phyloP scores from a whole-genome alignment of 495 filamentous ascomycete species.

The Podospora sp. region DNA sequence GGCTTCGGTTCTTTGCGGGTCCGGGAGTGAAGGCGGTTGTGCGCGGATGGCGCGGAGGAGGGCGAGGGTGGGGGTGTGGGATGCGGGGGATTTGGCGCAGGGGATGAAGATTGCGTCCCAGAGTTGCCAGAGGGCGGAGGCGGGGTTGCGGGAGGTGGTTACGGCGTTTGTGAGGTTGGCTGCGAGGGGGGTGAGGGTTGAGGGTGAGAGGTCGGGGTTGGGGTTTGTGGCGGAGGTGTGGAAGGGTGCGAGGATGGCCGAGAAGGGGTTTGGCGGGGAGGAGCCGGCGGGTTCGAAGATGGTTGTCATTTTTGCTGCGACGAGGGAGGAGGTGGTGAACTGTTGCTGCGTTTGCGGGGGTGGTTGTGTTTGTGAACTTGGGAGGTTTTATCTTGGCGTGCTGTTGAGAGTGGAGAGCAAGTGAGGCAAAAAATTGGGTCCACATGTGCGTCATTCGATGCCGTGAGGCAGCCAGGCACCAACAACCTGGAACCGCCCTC shows the following conservation, averaged over 20 bases:
- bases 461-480: not conserved
- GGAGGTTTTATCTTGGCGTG: not conserved
- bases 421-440: not conserved
- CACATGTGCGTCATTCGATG: not conserved
- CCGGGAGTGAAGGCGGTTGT: not conserved
- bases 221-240: not conserved
- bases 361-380: not conserved
- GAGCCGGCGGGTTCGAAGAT: not conserved
- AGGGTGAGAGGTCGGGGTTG: not conserved
- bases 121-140: conserved; percentile 15
- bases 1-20: too few relatives aligned
- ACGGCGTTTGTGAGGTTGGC: not conserved
- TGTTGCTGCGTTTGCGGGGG: not conserved
- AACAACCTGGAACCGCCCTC: too few relatives aligned
- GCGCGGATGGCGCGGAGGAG: conserved; percentile 7
- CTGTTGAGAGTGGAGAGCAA: not conserved
- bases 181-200: not conserved
- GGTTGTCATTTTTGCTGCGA: not conserved
- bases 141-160: conserved; percentile 3
- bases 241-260: conserved; percentile 1
- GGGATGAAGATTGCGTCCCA: conserved; percentile 16
- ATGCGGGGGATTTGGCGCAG: not conserved
- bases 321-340: too few relatives aligned
- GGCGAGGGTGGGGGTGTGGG: conserved; percentile 9
- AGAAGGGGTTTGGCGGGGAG: conserved; percentile 4